Evolutionary conservation across 1,284 basidiomycete genomes (phyloP), one percentile per base, ranked within the genome.

Genomic region (Microbotryum scabiosae): DNA sequence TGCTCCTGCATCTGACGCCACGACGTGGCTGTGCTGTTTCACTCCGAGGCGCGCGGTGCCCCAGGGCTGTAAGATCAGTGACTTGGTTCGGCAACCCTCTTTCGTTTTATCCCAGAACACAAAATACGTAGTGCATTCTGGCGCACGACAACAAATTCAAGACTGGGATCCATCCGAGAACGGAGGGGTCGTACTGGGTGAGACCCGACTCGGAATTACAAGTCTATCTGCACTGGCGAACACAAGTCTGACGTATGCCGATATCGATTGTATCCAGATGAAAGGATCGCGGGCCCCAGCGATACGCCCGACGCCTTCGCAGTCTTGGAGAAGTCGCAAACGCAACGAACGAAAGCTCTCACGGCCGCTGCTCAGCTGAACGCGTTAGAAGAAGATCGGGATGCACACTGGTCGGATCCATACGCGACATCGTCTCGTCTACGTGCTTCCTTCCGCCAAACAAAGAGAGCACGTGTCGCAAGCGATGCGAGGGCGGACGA

Each of bases 101-200:
- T 51, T 45, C 52, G 8, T 30, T 12, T 14, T 28, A 50, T 28
- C 51, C 14, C 70, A 96, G 90, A 96, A 97, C 71, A 92, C 94
- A 0, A 83, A 86, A 23, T 98, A 98, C 73, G 84, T 94, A n/a
- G 91, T 97, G 1, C 81, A 83, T 4, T 86, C 85, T 28, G 96
- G 96, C 8, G 94, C 92, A 12, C 80, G 86, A 61, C 85, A 88
- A 75, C 92, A 98, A 75, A 84, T 90, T 52, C 87, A 92, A 70
- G 90, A 96, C 41, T 97, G 94, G 96, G 82, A 97, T 74, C 91
- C 93, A 0, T 90, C 86, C 70, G 91, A 96, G 75, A 87, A 96
- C 62, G 94, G 94, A 5, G 91, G 91, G 0, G 89, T 84, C 69
- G 88, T 88, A n/a, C 79, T 92, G 36, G 88, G 90, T 86, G 72